Conservation (phyloP, 345 rosid species). For the Pistacia integerrima region DNA sequence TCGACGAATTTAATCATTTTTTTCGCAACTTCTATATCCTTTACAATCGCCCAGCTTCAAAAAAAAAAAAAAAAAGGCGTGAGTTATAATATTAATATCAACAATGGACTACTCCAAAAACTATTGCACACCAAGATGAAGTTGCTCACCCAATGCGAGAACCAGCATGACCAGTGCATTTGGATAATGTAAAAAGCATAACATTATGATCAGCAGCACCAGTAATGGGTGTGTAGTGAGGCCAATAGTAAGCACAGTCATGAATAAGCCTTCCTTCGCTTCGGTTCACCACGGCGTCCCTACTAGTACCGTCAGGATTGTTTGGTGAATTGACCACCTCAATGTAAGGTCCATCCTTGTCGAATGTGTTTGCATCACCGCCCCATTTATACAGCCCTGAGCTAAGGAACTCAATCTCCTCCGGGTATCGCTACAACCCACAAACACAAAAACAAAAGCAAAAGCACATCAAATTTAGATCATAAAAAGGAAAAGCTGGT, state of each 20-base stretch:
- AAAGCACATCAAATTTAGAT: neutral
- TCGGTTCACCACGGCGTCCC: conserved; percentile 72
- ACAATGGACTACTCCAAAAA: neutral
- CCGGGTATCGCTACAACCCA: conserved; percentile 55
- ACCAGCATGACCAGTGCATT: conserved; percentile 93
- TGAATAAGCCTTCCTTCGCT: conserved; percentile 58
- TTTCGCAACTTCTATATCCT: conserved; percentile 62
- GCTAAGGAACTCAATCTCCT: conserved; percentile 49
- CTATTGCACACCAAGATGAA: neutral
- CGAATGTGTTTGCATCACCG: conserved; percentile 69
- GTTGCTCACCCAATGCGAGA: conserved; percentile 78
- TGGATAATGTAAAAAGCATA: conserved; percentile 92
- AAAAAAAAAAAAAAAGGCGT: neutral
- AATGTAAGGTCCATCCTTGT: conserved; percentile 59
- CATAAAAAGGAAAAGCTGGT: neutral
- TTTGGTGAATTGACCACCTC: conserved; percentile 79
- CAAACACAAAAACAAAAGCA: neutral
- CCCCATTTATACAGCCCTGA: conserved; percentile 84
- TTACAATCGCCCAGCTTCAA: conserved; percentile 80
- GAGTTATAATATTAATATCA: neutral
- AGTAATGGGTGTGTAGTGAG: conserved; percentile 79
- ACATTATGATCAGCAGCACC: conserved; percentile 60
- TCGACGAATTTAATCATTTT: conserved; percentile 66
- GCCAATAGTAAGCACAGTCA: conserved; percentile 95
- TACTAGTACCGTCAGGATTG: conserved; percentile 78